Percentiles rank a stretch among this genome's conserved stretches.
Conservation (phyloP, 441 rosid species). For the Theobroma grandiflorum region DNA sequence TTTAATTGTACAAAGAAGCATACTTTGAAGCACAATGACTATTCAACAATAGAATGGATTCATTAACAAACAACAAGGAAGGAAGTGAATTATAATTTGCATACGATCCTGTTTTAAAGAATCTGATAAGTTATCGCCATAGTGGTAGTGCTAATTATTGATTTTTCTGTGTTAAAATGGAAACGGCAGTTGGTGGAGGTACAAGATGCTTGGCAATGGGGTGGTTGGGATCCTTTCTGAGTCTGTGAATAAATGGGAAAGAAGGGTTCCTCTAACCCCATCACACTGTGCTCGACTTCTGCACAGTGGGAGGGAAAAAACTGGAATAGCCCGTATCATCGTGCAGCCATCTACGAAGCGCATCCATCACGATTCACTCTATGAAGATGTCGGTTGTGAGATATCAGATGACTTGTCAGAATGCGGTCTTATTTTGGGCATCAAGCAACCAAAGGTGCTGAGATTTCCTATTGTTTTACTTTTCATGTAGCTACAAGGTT, state of each 20-base stretch:
- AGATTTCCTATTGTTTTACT: constrained; percentile 11
- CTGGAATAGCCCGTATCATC: constrained; percentile 69
- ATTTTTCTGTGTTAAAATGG: neutral
- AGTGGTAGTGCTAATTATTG: neutral
- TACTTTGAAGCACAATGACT: neutral
- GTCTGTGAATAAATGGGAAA: constrained; percentile 87
- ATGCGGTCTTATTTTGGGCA: constrained; percentile 72
- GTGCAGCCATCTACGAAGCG: constrained; percentile 80
- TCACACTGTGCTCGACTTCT: constrained; percentile 91
- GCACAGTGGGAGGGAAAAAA: constrained; percentile 67
- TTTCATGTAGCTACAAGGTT: neutral
- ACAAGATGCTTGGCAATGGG: constrained; percentile 82
- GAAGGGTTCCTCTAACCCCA: constrained; percentile 87
- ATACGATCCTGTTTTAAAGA: neutral
- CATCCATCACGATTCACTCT: constrained; percentile 67
- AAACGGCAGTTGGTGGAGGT: constrained; percentile 4
- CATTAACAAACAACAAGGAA: too few species aligned
- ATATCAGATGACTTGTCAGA: constrained; percentile 72
- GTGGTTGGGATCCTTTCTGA: constrained; percentile 86
- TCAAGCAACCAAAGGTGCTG: constrained; percentile 86
- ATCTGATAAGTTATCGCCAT: neutral
- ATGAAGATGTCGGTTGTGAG: constrained; percentile 69
- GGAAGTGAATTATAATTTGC: neutral
- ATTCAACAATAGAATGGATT: neutral
- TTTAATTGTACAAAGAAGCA: neutral